Evolutionary conservation across 163 green algal genomes (phyloP).

Genomic region (Scenedesmus sp.): DNA sequence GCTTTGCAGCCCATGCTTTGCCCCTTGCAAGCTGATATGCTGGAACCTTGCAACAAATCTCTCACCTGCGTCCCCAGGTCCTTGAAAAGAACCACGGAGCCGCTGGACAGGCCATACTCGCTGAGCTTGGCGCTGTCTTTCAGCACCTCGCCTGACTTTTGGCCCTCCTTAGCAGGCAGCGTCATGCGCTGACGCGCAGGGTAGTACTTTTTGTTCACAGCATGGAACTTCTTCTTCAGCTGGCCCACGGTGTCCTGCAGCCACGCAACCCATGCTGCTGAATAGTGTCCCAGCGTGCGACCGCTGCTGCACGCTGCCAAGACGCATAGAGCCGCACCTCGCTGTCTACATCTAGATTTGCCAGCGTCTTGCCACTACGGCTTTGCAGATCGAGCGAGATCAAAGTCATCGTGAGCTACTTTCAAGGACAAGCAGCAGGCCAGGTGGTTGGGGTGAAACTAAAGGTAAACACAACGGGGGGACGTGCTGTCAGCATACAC

Average conservation of each 20-base stretch:
- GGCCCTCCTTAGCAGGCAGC: slow-evolving; percentile 73
- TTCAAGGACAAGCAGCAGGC: neutral
- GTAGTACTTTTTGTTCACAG: slow-evolving; percentile 75
- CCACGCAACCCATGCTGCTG: neutral
- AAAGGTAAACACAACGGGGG: neutral
- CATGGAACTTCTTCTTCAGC: slow-evolving; percentile 83
- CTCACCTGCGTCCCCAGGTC: slow-evolving; percentile 93
- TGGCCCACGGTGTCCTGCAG: slow-evolving; percentile 82
- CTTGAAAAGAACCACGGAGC: slow-evolving; percentile 92
- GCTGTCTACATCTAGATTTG: slow-evolving; percentile 58
- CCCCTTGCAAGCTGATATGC: neutral
- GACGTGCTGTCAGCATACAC: neutral
- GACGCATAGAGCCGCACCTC: slow-evolving; percentile 50
- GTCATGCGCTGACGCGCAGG: slow-evolving; percentile 86
- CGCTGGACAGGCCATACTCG: slow-evolving; percentile 83
- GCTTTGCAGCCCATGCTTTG: neutral
- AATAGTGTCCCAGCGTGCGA: neutral
- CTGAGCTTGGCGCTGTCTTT: slow-evolving; percentile 75
- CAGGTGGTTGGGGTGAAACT: neutral
- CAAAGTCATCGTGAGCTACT: slow-evolving; percentile 18
- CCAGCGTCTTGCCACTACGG: slow-evolving; percentile 57
- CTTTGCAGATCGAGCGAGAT: slow-evolving; percentile 61
- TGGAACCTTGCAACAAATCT: neutral
- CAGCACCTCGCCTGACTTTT: slow-evolving; percentile 75
- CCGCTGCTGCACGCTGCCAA: neutral